Evolutionary conservation across 1,284 basidiomycete species (phyloP), one percentile per base, ranked within the genome.

Genomic region (Pseudozyma flocculosa): DNA sequence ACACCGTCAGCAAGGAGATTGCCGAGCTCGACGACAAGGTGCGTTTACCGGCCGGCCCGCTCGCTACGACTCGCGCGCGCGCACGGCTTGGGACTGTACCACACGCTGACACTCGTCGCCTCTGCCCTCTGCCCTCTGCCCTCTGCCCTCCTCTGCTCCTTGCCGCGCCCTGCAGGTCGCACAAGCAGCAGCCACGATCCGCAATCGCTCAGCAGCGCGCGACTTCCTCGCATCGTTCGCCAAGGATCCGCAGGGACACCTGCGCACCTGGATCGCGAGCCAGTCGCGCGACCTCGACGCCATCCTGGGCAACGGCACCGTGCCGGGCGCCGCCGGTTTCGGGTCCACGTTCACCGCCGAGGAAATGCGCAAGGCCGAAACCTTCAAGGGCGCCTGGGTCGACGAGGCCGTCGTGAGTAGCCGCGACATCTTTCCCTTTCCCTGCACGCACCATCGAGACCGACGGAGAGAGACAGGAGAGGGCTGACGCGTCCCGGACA

Each of bases 201-300:
- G 90, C 60, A 92, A 90, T 71, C 84, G 90, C 1, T 86, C 90
- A 65, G 83, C 89, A 60, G 94, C 94, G 77, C 84, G 87, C 15
- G 88, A 90, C 21, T 96, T 96, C 80, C 81, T 97, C 40, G 83
- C 86, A 47, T 85, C 86, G 0, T 97, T 96, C 74, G 86, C 91
- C 18, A 81, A 84, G 2, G 85, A 92, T 52, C 91, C 92, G 0
- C 83, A 85, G 1, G 82, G 82, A 30, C 95, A 96, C 75, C 87
- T 95, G 51, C 86, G 91, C 66, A 88, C 85, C 3, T 97, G 90
- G 89, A 80, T 96, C 32, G 88, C 88, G 51, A 91, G 88, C 3
- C 94, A 97, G 78, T 88, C 91, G 29, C 84, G 90, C 18, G 92
- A 95, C 78, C 79, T 98, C 38, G 91, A 94, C 78, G 86, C 84